Evolutionary conservation across 257 asterid species (phyloP).

Genomic region (Mentha longifolia): DNA sequence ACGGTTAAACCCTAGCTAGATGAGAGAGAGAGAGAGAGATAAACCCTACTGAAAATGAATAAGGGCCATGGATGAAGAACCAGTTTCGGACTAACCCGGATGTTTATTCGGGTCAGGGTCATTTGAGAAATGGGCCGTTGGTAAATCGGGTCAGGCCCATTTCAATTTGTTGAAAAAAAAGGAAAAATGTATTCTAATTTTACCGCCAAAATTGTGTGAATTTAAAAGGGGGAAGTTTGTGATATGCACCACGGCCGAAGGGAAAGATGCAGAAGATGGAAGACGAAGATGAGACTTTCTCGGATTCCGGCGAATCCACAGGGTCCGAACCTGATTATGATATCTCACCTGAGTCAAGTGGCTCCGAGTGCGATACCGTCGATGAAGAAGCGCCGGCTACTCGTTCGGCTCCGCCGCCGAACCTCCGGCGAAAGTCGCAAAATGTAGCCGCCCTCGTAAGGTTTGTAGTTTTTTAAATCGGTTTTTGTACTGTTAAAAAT

Average conservation of each 20-base stretch:
- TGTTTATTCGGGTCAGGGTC: constrained; percentile 13
- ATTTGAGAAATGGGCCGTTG: neutral
- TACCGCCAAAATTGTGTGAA: constrained; percentile 42
- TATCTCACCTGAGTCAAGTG: constrained; percentile 42
- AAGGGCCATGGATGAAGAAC: neutral
- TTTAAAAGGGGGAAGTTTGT: constrained; percentile 14
- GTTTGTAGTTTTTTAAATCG: constrained; percentile 55
- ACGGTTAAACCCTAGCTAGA: constrained; percentile 40
- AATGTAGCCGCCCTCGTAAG: constrained; percentile 75
- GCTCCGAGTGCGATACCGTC: constrained; percentile 44
- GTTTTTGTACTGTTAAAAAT: neutral
- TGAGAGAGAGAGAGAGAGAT: constrained; percentile 3
- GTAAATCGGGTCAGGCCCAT: neutral
- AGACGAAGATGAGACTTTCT: constrained; percentile 51
- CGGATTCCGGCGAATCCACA: constrained; percentile 53
- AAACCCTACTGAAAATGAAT: constrained; percentile 31
- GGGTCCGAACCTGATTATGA: constrained; percentile 48
- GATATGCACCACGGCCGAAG: neutral
- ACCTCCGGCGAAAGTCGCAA: constrained; percentile 52
- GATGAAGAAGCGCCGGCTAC: constrained; percentile 41
- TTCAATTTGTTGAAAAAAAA: neutral
- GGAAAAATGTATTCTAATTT: neutral
- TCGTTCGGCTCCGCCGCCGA: constrained; percentile 46
- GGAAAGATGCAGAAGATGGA: no score
- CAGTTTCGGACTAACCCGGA: neutral